Base-by-base conservation (phyloP, 2,329 filamentous ascomycete genomes). In the Venturia aucupariae region DNA sequence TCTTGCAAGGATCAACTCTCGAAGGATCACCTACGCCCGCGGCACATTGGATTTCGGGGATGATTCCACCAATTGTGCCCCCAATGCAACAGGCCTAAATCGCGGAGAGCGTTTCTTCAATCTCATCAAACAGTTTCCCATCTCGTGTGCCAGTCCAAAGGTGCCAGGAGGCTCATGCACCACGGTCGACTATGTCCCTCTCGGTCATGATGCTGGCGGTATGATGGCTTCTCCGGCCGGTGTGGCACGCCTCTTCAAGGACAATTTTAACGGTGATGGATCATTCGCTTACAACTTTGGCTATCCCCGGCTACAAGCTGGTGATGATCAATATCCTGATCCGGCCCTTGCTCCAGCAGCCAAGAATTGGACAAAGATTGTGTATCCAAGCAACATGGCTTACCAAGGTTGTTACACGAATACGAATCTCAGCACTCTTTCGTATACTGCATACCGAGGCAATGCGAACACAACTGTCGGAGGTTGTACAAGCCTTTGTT, bases 101-200 rank as follows among this genome's bases (percentile, higher is more conserved):
- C 70, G 74, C 7, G 72, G 75, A 61, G 74, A 76, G 68, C 72
- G 74, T 7, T 76, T 76, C 68, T 75, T 75, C 70, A 72, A 75
- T 68, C 75, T 74, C 67, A 74, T 75, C 70, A 71, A 72, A 55
- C 69, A 68, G 10, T 75, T 75, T 65, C 72, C 72, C 3, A 67
- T 68, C 46, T 67, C 72, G 10, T 39, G 61, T 0, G 67, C 65
- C 13, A 51, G 15, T 11, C 46, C 46, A 15, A 27, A 15, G n/a
- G 22, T 51, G 2, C 22, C 46, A 4, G 46, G 46, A 13, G 24
- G 46, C 2, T 2, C 46, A 15, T 74, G 72, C 61, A 69, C 73
- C 60, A 76, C 74, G 1, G 69, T 76, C 15, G 74, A 76, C 62
- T 71, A 74, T 55, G 68, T 75, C 30, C 66, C 69, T 42, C 66